phyloP scores from a whole-genome alignment of 192 early-diverging fungal species.

The Gigaspora rosea region DNA sequence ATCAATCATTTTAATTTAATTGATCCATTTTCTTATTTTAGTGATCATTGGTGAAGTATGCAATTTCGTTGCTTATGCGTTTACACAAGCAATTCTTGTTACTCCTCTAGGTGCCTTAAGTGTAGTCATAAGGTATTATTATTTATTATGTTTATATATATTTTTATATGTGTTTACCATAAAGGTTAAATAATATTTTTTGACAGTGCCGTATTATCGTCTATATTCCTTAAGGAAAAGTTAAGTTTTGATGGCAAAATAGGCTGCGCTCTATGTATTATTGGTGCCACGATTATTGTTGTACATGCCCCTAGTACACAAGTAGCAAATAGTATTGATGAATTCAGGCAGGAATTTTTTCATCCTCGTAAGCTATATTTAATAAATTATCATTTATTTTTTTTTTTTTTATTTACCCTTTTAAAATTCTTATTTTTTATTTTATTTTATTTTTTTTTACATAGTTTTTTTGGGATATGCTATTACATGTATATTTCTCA shows the following conservation, averaged over 20 bases:
- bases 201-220: constrained; percentile 60
- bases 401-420: neutral
- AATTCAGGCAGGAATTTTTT: constrained; percentile 69
- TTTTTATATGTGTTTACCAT: neutral
- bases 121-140: constrained; percentile 76
- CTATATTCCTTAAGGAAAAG: constrained; percentile 63
- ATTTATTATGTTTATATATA: neutral
- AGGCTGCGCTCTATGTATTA: constrained; percentile 68
- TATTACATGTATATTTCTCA: constrained; percentile 42
- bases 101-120: constrained; percentile 92
- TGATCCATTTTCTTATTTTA: constrained; percentile 36
- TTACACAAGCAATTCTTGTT: constrained; percentile 95
- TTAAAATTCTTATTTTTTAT: constrained; percentile 46
- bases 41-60: constrained; percentile 93
- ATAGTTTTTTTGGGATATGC: constrained; percentile 56
- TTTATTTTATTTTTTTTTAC: constrained; percentile 3
- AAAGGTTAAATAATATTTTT: neutral
- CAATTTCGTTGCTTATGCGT: constrained; percentile 97
- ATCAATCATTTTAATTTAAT: neutral
- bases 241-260: constrained; percentile 65
- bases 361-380: constrained; percentile 48
- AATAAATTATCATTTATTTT: neutral
- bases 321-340: constrained; percentile 70
- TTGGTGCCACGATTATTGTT: constrained; percentile 57
- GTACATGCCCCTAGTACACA: constrained; percentile 62